Base-by-base conservation (phyloP, 2,329 filamentous ascomycete species). In the Claviceps africana region DNA sequence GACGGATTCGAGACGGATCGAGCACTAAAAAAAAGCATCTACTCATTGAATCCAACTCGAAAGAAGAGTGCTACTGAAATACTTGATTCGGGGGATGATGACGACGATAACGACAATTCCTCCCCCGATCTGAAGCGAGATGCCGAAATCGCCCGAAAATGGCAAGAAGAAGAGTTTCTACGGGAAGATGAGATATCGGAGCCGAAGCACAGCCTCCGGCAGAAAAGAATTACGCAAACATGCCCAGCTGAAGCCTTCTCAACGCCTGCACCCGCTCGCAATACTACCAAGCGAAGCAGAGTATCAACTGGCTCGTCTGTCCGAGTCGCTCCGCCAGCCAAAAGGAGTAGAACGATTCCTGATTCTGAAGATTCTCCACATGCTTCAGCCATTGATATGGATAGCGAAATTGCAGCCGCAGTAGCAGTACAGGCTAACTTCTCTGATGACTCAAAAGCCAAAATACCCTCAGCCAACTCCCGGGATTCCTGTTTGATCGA, bases 41-140 rank as follows among this genome's bases (percentile, higher is more conserved):
- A 71, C 55, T 69, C 76, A 2, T 63, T 79, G 59, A 67, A 66
- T 39, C 53, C 68, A 67, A 75, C 56, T 62, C 67, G 51, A 76
- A 78, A 64, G 65, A 71, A 48, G 55, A 69, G 51, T 61, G 69
- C 33, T 10, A 51, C 40, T 3, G 65, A 72, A 65, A 76, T 55
- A 62, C 65, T 70, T 1, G 68, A 72, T 10, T 67, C 67, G 1
- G 65, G 21, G 15, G 40, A 43, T 22, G 5, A 70, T 2, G 66
- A 68, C 0, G 67, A 70, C 0, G 62, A 62, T 31, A 58, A 60
- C 3, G 67, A 71, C 0, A 60, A 61, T 44, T 55, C 56, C 4
- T 53, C 60, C 45, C 56, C 55, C 2, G 61, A 61, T 21, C 39
- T 55, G 6, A 62, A 58, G 11, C 56, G 57, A 15, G 62, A 68